Conservation (phyloP, 352 stramenopile species). For the Globisporangium acanthophoron region DNA sequence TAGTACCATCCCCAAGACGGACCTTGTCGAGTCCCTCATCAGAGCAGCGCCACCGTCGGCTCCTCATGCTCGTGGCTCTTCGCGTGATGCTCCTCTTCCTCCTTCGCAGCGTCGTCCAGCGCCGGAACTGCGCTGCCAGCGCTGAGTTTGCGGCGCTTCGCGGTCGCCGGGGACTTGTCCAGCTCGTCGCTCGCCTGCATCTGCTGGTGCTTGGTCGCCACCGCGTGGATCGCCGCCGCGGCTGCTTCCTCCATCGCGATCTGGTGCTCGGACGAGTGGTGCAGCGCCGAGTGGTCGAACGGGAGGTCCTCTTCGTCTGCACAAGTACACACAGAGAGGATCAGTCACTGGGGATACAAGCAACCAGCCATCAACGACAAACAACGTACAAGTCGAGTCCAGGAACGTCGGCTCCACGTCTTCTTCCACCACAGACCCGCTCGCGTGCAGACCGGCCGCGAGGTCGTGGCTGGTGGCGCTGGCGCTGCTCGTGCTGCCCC, state of each 20-base stretch:
- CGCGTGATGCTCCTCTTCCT: conserved; percentile 3
- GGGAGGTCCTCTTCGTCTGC: conserved; percentile 17
- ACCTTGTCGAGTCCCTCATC: not conserved
- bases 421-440: conserved; percentile 6
- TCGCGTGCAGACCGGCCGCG: conserved; percentile 7
- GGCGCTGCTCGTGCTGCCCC: not conserved
- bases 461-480: conserved; percentile 8
- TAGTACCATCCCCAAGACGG: not conserved
- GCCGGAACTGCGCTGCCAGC: not conserved
- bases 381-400: conserved; percentile 16
- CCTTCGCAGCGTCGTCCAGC: not conserved
- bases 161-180: not conserved
- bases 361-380: not conserved
- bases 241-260: conserved; percentile 9
- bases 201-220: conserved; percentile 1
- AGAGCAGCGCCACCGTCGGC: conserved; percentile 8
- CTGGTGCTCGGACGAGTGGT: conserved; percentile 12
- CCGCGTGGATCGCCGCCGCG: conserved; percentile 7
- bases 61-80: not conserved
- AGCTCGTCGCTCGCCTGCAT: conserved; percentile 6
- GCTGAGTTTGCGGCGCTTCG: conserved; percentile 8
- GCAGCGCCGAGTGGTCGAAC: conserved; percentile 12
- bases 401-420: conserved; percentile 14
- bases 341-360: not conserved
- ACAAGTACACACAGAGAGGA: not conserved